These are phyloP conservation scores for Ramularia endophylla DNA, from an alignment of 2,329 filamentous ascomycete species.

Conservation along the genomic window DNA sequence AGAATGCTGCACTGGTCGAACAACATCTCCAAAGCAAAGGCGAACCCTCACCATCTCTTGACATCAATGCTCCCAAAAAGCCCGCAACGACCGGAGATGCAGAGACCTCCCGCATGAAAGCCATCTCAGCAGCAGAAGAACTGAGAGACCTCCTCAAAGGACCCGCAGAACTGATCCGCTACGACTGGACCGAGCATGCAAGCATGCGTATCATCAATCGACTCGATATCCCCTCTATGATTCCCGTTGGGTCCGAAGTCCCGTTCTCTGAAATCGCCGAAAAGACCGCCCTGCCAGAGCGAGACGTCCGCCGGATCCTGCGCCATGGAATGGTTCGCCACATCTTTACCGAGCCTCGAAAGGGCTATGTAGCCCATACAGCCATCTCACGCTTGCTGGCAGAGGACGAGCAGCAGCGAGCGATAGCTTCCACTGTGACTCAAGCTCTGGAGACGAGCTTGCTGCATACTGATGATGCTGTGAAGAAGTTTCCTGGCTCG, in stretches of 20 bases:
- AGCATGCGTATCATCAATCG: no score
- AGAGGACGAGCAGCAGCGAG: slow-evolving; percentile 2
- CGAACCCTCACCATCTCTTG: slow-evolving; percentile 1
- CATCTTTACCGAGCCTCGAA: slow-evolving; percentile 1
- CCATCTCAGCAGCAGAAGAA: slow-evolving; percentile 1
- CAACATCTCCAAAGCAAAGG: slow-evolving; percentile 1
- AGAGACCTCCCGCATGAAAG: neutral
- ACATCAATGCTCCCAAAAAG: slow-evolving; percentile 2
- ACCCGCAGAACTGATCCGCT: neutral
- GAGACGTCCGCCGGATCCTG: slow-evolving; percentile 2
- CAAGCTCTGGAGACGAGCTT: neutral
- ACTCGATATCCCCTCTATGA: no score
- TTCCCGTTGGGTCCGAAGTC: no score
- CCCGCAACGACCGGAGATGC: neutral
- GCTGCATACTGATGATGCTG: slow-evolving; percentile 1
- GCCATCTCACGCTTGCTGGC: slow-evolving; percentile 3
- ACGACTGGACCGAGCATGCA: neutral
- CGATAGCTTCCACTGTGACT: neutral
- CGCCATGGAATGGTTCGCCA: slow-evolving; percentile 3
- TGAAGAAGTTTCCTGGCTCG: slow-evolving; percentile 1
- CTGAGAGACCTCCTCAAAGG: slow-evolving; percentile 1
- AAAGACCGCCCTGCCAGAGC: slow-evolving; percentile 1
- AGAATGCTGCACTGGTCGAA: slow-evolving; percentile 1
- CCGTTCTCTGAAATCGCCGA: slow-evolving; percentile 2
- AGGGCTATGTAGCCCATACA: slow-evolving; percentile 6